Conservation (phyloP, 768 basidiomycete genomes). For the Exsudoporus frostii region DNA sequence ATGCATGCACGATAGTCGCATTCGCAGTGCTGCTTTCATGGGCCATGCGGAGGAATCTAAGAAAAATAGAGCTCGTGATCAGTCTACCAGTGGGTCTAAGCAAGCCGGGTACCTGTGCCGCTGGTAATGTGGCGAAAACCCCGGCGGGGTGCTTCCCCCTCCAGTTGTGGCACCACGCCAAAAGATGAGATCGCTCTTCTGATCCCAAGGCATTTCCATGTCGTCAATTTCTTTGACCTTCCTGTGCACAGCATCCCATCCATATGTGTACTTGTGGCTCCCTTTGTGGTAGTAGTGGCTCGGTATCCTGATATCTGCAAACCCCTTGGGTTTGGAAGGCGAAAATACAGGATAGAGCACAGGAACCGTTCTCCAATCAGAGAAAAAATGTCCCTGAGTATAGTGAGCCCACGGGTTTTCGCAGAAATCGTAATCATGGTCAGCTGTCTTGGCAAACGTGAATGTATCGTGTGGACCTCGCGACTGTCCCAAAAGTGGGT, state of each 20-base stretch:
- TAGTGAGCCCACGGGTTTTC: slow-evolving; percentile 76
- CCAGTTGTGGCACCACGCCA: slow-evolving; percentile 98
- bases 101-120: slow-evolving; percentile 62
- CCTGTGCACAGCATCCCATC: slow-evolving; percentile 77
- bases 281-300: slow-evolving; percentile 95
- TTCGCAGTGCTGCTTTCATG: slow-evolving; percentile 48
- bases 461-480: slow-evolving; percentile 51
- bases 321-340: slow-evolving; percentile 83
- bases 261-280: slow-evolving; percentile 82
- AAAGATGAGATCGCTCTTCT: slow-evolving; percentile 83
- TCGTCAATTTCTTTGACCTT: slow-evolving; percentile 74
- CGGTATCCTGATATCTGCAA: slow-evolving; percentile 88
- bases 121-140: slow-evolving; percentile 80
- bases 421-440: slow-evolving; percentile 78
- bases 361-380: slow-evolving; percentile 89
- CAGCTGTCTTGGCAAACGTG: slow-evolving; percentile 56
- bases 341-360: slow-evolving; percentile 93
- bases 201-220: slow-evolving; percentile 87
- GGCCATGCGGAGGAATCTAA: slow-evolving; percentile 73
- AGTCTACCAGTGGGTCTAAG: neutral
- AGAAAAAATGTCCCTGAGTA: slow-evolving; percentile 94
- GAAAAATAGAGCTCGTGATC: neutral
- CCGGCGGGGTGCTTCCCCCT: slow-evolving; percentile 83
- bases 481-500: slow-evolving; percentile 27
- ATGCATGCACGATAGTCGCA: slow-evolving; percentile 65